Conservation (phyloP, 176 grass and related monocot species). For the Cenchrus purpureus region DNA sequence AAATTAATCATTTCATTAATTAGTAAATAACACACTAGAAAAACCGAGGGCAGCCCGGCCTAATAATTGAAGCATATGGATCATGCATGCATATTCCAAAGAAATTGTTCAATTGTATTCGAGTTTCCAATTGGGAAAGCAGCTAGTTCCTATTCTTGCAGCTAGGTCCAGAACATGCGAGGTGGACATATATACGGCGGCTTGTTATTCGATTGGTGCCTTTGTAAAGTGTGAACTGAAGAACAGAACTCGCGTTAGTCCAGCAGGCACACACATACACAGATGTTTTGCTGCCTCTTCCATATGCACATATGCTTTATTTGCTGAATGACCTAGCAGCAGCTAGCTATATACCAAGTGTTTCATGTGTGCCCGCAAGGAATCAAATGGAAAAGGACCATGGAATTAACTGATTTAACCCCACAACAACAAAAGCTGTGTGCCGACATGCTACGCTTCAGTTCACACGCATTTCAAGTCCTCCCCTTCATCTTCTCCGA, state of each 20-base stretch:
- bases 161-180: constrained; percentile 4
- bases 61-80: constrained; percentile 24
- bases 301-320: not conserved
- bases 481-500: not conserved
- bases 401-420: not conserved
- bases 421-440: not conserved
- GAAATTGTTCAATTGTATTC: constrained; percentile 5
- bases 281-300: not conserved
- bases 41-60: not conserved
- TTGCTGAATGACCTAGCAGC: constrained; percentile 3
- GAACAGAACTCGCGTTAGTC: not conserved
- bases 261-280: not conserved
- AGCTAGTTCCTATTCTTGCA: not conserved
- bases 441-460: not conserved
- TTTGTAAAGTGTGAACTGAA: constrained; percentile 11
- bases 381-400: constrained; percentile 14
- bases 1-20: not conserved
- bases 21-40: not conserved
- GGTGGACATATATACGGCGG: not conserved
- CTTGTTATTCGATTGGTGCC: not conserved
- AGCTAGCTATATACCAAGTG: constrained; percentile 22
- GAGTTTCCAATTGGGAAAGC: constrained; percentile 17
- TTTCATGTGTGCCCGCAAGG: constrained; percentile 25
- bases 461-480: constrained; percentile 32
- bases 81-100: constrained; percentile 32